phyloP scores from a whole-genome alignment of 2,329 filamentous ascomycete genomes.

The Beauveria sp. region DNA sequence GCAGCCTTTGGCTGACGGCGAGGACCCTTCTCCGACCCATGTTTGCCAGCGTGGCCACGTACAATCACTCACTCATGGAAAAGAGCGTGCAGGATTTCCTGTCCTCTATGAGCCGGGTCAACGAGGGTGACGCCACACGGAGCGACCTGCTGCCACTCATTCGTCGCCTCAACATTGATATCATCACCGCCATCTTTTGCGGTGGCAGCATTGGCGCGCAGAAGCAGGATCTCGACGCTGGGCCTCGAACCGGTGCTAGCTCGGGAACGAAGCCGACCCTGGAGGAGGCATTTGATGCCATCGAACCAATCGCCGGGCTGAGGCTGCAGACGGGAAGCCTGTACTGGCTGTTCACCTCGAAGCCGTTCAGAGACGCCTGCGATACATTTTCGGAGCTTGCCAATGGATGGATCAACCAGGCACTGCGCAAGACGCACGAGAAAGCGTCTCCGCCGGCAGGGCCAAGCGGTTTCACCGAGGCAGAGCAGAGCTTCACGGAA shows the following conservation, averaged over 20 bases:
- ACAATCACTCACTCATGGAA: background rate
- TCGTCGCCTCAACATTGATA: conserved; percentile 1
- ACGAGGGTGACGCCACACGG: background rate
- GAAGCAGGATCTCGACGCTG: background rate
- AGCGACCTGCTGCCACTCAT: background rate
- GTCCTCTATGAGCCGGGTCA: background rate
- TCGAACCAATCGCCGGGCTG: background rate
- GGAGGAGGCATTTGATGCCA: background rate
- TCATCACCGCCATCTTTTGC: background rate
- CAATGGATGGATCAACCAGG: background rate
- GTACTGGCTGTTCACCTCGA: conserved; percentile 2
- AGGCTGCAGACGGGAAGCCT: background rate
- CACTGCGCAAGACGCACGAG: background rate
- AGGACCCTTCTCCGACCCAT: background rate
- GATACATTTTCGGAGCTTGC: background rate
- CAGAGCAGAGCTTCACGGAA: background rate
- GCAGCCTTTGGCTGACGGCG: background rate
- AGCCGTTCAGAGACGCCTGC: background rate
- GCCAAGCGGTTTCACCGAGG: background rate
- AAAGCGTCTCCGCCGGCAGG: background rate
- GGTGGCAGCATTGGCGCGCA: background rate
- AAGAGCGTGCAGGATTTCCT: background rate
- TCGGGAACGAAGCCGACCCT: background rate
- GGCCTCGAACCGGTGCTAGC: background rate
- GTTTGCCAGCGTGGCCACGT: background rate